Base-by-base conservation (phyloP, 345 rosid species). In the Salix arbutifolia region DNA sequence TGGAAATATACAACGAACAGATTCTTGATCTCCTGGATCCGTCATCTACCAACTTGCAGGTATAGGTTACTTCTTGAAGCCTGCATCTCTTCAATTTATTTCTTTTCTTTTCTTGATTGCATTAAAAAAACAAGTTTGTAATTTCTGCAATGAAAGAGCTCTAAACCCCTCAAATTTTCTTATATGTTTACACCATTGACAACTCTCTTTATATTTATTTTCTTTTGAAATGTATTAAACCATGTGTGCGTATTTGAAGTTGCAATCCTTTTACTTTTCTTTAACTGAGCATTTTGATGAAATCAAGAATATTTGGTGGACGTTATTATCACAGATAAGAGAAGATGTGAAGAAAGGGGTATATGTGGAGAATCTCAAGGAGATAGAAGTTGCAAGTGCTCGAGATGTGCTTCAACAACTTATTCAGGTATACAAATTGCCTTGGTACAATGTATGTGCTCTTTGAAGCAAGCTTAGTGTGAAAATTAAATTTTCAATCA, bases 1-100 rank as follows among this genome's bases (percentile, higher is more conserved):
- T 94, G 87, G 99, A 96, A 84, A 96, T 96, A 68, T 96, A 96
- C 84, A 96, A 96, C 40, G 99, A 96, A 79, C 99, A 94, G 76
- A 96, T 96, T 80, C 91, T 94, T 82, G 98, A 96, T 83, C 97
- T 96, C 72, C 80, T 96, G 88, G 98, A 96, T 70, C 94, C 99
- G 33, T 89, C 98, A 69, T 86, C 94, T 52, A 83, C 19, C 73
- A 94, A 96, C 78, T 84, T 96, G 76, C 99, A 94, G 97, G 99
- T 94, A 76, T 33, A 70, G 37, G 72, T 78, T 9, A 56, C 44
- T 70, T 69, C 19, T 38, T 52, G 65, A 64, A 69, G 28, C 62
- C 23, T 69, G 11, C 31, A 46, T 13, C 14, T 53, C 53, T 67
- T 42, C 73, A 28, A 38, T 65, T 33, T 28, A 23, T 38, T 18